These are phyloP conservation scores for Geotrichum europaeum DNA, from an alignment of 1,139 yeast genomes.

Conservation along the genomic window DNA sequence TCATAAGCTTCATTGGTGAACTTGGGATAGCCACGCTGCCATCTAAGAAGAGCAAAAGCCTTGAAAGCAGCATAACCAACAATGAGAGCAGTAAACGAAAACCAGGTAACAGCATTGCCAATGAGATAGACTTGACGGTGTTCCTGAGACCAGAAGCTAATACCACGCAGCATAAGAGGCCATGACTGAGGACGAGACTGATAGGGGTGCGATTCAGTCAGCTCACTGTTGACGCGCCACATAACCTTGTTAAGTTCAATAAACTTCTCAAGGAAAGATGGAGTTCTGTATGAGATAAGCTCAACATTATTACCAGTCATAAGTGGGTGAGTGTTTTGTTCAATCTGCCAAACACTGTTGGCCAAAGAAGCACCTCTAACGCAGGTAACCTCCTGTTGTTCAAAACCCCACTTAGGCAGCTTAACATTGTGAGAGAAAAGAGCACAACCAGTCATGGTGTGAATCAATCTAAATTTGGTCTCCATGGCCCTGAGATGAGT, in stretches of 20 bases:
- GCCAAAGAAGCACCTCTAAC: conserved; percentile 73
- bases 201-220: conserved; percentile 79
- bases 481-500: conserved; percentile 67
- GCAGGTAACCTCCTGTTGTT: conserved; percentile 94
- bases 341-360: conserved; percentile 83
- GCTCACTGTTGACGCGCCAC: conserved; percentile 87
- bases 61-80: conserved; percentile 50
- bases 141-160: conserved; percentile 85
- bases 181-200: conserved; percentile 85
- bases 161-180: conserved; percentile 88
- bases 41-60: conserved; percentile 53
- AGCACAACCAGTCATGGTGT: conserved; percentile 84
- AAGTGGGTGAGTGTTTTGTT: conserved; percentile 51
- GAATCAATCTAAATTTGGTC: conserved; percentile 79
- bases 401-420: conserved; percentile 93
- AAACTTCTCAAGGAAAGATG: conserved; percentile 64
- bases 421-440: conserved; percentile 80
- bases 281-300: conserved; percentile 54
- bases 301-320: conserved; percentile 40
- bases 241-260: conserved; percentile 74
- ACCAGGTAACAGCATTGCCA: conserved; percentile 91
- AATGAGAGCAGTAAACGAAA: conserved; percentile 63
- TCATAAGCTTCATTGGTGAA: conserved; percentile 50
- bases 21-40: conserved; percentile 52
- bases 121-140: conserved; percentile 75